These are phyloP conservation scores for Penicillium angulare DNA, from an alignment of 495 filamentous ascomycete genomes.

Conservation along the genomic window DNA sequence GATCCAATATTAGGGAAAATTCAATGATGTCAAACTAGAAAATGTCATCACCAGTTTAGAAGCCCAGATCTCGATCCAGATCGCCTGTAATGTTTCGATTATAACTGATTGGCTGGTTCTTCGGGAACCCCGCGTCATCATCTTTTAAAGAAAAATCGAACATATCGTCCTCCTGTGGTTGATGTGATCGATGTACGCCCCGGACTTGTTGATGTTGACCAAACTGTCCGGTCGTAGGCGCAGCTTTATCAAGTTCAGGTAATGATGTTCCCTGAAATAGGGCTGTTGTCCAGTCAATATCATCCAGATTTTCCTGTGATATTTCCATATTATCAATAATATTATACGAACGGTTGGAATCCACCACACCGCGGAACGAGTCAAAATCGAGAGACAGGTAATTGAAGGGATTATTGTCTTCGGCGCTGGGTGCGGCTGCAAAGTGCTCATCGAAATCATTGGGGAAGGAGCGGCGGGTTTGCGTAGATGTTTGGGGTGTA, in stretches of 20 bases:
- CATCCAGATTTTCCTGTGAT: conserved; percentile 15
- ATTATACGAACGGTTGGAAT: not conserved
- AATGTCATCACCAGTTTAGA: conserved; percentile 35
- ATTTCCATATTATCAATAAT: conserved; percentile 4
- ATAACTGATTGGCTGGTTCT: conserved; percentile 2
- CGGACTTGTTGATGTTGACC: not conserved
- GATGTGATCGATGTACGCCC: conserved; percentile 1
- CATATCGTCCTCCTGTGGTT: conserved; percentile 18
- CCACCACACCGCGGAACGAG: conserved; percentile 18
- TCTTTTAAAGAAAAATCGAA: conserved; percentile 28
- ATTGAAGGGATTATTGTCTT: conserved; percentile 17
- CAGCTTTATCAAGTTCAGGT: not conserved
- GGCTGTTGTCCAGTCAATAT: conserved; percentile 37
- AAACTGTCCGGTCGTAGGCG: not conserved
- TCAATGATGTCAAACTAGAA: conserved; percentile 21
- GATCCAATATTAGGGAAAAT: not conserved
- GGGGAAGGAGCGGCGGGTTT: conserved; percentile 11
- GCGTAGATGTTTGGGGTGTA: conserved; percentile 1
- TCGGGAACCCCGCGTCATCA: not conserved
- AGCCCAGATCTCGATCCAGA: conserved; percentile 41
- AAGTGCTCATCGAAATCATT: conserved; percentile 33
- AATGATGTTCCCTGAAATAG: conserved; percentile 28
- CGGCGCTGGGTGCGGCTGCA: conserved; percentile 7
- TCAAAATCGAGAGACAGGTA: conserved; percentile 30
- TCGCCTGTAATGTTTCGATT: conserved; percentile 40